Conservation (phyloP, 2,329 filamentous ascomycete genomes). For the Pyricularia grisea region DNA sequence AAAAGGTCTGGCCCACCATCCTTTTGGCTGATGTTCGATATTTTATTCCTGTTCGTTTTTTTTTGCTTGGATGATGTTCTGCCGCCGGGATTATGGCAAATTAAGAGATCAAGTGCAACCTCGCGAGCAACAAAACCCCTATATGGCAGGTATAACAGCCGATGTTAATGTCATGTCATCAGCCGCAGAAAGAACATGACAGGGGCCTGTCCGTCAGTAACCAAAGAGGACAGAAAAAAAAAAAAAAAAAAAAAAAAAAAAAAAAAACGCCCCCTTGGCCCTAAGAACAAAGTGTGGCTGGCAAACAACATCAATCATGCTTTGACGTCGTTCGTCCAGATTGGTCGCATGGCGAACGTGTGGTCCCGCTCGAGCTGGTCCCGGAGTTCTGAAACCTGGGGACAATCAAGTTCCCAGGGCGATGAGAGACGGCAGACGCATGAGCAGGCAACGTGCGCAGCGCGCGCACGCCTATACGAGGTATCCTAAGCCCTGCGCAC, state of each 20-base stretch:
- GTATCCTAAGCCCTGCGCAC: background rate
- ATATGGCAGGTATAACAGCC: background rate
- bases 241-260: background rate
- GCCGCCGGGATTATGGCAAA: background rate
- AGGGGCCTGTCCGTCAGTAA: background rate
- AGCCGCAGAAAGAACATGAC: background rate
- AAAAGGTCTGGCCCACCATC: background rate
- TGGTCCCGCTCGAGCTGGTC: background rate
- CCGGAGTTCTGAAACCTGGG: conserved; percentile 2
- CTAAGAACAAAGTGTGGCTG: background rate
- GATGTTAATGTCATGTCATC: background rate
- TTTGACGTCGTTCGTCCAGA: background rate
- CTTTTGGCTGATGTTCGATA: background rate
- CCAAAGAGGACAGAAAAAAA: no score
- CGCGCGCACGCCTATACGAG: background rate
- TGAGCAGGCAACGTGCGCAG: background rate
- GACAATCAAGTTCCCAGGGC: background rate
- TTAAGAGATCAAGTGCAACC: background rate
- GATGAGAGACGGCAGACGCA: background rate
- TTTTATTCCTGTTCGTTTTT: background rate
- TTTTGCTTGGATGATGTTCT: background rate
- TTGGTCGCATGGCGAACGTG: background rate
- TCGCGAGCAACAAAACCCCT: background rate
- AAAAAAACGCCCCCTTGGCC: background rate
- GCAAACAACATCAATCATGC: background rate